Percentiles rank a stretch among this genome's conserved stretches.
phyloP scores from a whole-genome alignment of 2,329 filamentous ascomycete species.

The Aspergillus viridinutans region DNA sequence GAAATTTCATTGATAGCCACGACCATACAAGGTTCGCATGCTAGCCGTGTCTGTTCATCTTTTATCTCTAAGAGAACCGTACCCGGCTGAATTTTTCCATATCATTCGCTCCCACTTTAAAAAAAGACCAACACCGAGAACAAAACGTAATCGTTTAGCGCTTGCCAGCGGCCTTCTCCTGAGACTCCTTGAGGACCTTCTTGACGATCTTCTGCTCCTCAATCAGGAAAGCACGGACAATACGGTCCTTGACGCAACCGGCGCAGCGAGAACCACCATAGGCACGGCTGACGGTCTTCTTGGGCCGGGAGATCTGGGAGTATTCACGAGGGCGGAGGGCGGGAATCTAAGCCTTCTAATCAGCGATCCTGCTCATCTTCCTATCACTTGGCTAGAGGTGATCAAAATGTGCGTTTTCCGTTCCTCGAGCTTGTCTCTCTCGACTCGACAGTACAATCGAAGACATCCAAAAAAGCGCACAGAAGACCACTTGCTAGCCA shows the following conservation, averaged over 20 bases:
- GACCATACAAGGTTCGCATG: constrained; percentile 21
- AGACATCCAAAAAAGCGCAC: not conserved
- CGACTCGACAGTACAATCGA: not conserved
- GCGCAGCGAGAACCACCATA: constrained; percentile 98
- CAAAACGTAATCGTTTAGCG: constrained; percentile 37
- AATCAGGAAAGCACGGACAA: constrained; percentile 97
- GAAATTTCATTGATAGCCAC: constrained; percentile 33
- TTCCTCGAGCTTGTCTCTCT: constrained; percentile 2
- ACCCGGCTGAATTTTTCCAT: constrained; percentile 33
- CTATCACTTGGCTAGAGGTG: not conserved
- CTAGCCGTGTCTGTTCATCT: constrained; percentile 33
- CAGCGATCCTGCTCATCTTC: constrained; percentile 7
- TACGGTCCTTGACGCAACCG: constrained; percentile 96
- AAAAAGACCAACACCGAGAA: constrained; percentile 32
- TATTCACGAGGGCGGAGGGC: constrained; percentile 98
- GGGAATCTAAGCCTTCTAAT: constrained; percentile 60
- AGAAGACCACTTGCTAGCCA: constrained; percentile 11
- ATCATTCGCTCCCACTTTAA: constrained; percentile 31
- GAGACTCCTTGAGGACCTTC: constrained; percentile 99
- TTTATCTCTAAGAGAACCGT: constrained; percentile 30
- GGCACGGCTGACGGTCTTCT: constrained; percentile 98
- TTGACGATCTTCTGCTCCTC: constrained; percentile 99
- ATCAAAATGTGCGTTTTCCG: constrained; percentile 8
- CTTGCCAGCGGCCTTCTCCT: constrained; percentile 60
- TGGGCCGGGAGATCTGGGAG: constrained; percentile 91